Evolutionary conservation across 805 yeast species (phyloP).

Genomic region (Wickerhamiella brachini): DNA sequence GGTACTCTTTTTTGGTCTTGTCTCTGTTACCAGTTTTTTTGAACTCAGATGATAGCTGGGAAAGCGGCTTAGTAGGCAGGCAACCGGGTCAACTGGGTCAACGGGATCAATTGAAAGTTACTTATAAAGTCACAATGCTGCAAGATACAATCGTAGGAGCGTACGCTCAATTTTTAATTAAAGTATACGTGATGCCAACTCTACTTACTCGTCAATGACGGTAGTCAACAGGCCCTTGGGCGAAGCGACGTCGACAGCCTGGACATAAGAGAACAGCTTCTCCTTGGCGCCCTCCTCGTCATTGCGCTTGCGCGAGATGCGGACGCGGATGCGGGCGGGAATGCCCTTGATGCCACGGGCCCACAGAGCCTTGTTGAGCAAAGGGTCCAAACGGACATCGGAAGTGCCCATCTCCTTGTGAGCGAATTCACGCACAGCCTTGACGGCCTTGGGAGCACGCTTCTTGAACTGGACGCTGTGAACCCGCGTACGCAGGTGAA

Average conservation of each 20-base stretch:
- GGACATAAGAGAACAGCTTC: conserved; percentile 95
- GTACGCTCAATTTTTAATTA: background rate
- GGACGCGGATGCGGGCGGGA: conserved; percentile 94
- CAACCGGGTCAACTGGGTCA: too few species aligned
- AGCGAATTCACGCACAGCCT: conserved; percentile 98
- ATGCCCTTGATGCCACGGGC: conserved; percentile 99
- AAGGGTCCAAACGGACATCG: conserved; percentile 98
- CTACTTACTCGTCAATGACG: conserved; percentile 67
- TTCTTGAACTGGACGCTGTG: conserved; percentile 98
- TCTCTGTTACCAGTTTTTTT: too few species aligned
- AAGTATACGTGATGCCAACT: background rate
- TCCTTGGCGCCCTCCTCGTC: conserved; percentile 99
- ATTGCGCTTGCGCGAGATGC: conserved; percentile 99
- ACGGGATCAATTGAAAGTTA: too few species aligned
- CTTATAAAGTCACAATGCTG: too few species aligned
- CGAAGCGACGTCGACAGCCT: conserved; percentile 88
- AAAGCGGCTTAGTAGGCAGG: too few species aligned
- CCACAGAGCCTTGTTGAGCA: conserved; percentile 97
- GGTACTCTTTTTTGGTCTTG: too few species aligned
- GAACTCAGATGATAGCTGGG: too few species aligned
- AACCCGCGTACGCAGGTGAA: conserved; percentile 98
- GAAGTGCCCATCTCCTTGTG: conserved; percentile 97
- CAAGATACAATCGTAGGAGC: background rate
- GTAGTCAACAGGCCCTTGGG: conserved; percentile 96
- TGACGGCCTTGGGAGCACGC: conserved; percentile 99